Percentiles rank a stretch among this genome's conserved stretches.
phyloP scores from a whole-genome alignment of 495 filamentous ascomycete species.

The Aspergillus egyptiacus region DNA sequence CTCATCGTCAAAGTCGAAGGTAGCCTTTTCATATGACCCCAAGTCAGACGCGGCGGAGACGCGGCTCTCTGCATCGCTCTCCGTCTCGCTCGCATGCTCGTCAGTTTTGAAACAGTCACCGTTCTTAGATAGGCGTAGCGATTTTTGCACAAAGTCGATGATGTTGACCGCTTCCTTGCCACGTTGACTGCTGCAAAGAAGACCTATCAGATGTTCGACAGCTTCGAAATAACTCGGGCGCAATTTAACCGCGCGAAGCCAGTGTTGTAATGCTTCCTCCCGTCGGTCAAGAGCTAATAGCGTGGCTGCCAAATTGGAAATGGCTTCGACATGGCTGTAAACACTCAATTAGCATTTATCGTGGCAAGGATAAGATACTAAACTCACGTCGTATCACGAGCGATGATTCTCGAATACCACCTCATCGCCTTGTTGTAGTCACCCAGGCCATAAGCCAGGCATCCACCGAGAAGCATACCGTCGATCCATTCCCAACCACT shows the following conservation, averaged over 20 bases:
- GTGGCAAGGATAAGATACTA: not conserved
- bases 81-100: slow-evolving; percentile 52
- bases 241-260: slow-evolving; percentile 74
- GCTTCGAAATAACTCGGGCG: slow-evolving; percentile 93
- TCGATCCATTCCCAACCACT: slow-evolving; percentile 93
- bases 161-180: slow-evolving; percentile 81
- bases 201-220: slow-evolving; percentile 87
- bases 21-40: slow-evolving; percentile 48
- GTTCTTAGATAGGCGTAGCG: slow-evolving; percentile 52
- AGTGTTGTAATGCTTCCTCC: slow-evolving; percentile 80
- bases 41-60: slow-evolving; percentile 44
- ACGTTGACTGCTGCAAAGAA: slow-evolving; percentile 76
- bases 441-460: slow-evolving; percentile 86
- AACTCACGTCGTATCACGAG: slow-evolving; percentile 69
- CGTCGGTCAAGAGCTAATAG: slow-evolving; percentile 75
- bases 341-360: not conserved
- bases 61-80: slow-evolving; percentile 48
- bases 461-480: slow-evolving; percentile 89
- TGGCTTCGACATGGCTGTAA: slow-evolving; percentile 82
- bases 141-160: slow-evolving; percentile 82
- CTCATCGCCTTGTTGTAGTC: slow-evolving; percentile 79
- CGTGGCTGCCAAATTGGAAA: slow-evolving; percentile 88
- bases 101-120: slow-evolving; percentile 44
- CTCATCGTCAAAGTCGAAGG: slow-evolving; percentile 55
- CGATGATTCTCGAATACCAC: slow-evolving; percentile 84